phyloP scores from a whole-genome alignment of 2,329 filamentous ascomycete genomes.

The Cadophora sp. region DNA sequence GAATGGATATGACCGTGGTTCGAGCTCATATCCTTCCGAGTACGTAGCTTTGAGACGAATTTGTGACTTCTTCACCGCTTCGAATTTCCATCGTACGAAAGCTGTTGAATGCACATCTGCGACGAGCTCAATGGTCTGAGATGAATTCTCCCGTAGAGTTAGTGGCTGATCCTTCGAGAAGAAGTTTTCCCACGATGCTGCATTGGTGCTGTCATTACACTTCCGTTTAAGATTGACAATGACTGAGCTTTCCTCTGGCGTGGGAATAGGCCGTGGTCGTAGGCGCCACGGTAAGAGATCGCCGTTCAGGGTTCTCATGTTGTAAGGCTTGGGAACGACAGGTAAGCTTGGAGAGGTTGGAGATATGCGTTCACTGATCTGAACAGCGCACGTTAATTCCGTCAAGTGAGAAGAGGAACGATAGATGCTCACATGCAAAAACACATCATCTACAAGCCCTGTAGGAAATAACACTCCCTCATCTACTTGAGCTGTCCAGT shows the following conservation, averaged over 20 bases:
- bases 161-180: conserved; percentile 25
- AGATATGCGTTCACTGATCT: conserved; percentile 40
- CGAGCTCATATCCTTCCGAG: conserved; percentile 46
- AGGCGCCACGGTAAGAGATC: conserved; percentile 50
- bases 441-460: conserved; percentile 47
- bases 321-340: conserved; percentile 32
- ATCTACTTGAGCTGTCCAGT: conserved; percentile 41
- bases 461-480: conserved; percentile 40
- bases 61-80: conserved; percentile 12
- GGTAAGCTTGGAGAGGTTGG: not conserved
- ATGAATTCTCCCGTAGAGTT: conserved; percentile 26
- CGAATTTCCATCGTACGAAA: conserved; percentile 36
- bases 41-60: conserved; percentile 39
- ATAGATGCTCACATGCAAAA: conserved; percentile 47
- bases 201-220: conserved; percentile 29
- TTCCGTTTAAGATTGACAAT: conserved; percentile 19
- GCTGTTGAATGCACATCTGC: conserved; percentile 42
- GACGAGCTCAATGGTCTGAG: conserved; percentile 39
- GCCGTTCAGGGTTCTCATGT: conserved; percentile 47
- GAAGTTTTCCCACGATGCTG: conserved; percentile 28
- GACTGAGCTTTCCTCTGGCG: conserved; percentile 27
- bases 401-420: conserved; percentile 7
- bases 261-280: conserved; percentile 47
- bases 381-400: not conserved
- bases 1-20: conserved; percentile 48